A percentile compares a stretch with the other conserved stretches of the same genome.
Conservation (phyloP, 495 filamentous ascomycete genomes). For the Aspergillus taichungensis region DNA sequence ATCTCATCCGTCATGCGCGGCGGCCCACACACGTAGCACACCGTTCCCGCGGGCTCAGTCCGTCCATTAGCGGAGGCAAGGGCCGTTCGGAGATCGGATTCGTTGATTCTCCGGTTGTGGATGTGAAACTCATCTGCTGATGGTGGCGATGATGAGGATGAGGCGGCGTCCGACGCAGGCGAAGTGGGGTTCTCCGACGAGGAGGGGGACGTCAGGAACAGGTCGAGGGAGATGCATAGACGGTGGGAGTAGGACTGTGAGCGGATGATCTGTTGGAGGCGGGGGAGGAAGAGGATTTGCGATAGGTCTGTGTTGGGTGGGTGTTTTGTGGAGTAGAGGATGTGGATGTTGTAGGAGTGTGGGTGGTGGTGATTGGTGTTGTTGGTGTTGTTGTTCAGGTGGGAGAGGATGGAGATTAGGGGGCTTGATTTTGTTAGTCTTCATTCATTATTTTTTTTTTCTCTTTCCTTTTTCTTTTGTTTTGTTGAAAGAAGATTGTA, state of each 20-base stretch:
- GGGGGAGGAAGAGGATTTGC: conserved; percentile 50
- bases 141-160: conserved; percentile 4
- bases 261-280: conserved; percentile 34
- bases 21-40: conserved; percentile 74
- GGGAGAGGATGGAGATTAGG: conserved; percentile 50
- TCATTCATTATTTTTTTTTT: not conserved
- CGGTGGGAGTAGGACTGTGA: conserved; percentile 20
- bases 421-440: conserved; percentile 27
- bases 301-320: conserved; percentile 21
- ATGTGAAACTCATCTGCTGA: conserved; percentile 27
- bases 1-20: conserved; percentile 74
- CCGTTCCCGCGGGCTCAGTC: conserved; percentile 36
- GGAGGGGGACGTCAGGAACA: conserved; percentile 29
- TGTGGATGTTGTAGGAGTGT: conserved; percentile 20
- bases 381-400: conserved; percentile 26
- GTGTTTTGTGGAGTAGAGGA: conserved; percentile 38
- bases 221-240: conserved; percentile 24
- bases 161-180: not conserved
- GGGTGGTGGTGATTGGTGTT: conserved; percentile 8
- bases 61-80: conserved; percentile 28
- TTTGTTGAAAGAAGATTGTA: not conserved
- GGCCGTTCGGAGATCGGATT: conserved; percentile 39
- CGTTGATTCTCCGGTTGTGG: conserved; percentile 38
- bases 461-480: not conserved
- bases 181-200: conserved; percentile 1